These are phyloP conservation scores for Metarhizium brunneum DNA, from an alignment of 2,329 filamentous ascomycete genomes.

Conservation along the genomic window DNA sequence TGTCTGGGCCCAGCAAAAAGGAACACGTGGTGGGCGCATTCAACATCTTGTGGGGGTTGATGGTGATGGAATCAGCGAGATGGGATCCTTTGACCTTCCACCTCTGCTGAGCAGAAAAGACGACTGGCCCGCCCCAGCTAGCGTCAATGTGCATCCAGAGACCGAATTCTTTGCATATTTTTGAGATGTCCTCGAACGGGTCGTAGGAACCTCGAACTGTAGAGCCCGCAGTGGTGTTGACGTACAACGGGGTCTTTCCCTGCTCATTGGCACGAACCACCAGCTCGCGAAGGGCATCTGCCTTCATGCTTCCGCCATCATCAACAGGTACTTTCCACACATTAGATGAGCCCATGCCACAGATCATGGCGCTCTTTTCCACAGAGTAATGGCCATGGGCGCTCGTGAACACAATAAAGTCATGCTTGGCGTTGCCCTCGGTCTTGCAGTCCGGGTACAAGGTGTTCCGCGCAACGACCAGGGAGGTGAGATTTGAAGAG, in stretches of 20 bases:
- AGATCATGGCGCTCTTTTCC: slow-evolving; percentile 88
- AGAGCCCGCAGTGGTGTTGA: slow-evolving; percentile 91
- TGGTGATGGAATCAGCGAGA: slow-evolving; percentile 70
- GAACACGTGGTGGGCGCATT: slow-evolving; percentile 84
- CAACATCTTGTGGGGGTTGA: slow-evolving; percentile 98
- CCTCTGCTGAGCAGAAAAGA: slow-evolving; percentile 60
- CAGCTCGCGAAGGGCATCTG: slow-evolving; percentile 52
- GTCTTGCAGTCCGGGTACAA: slow-evolving; percentile 72
- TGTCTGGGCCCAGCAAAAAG: slow-evolving; percentile 72
- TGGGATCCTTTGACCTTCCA: slow-evolving; percentile 60
- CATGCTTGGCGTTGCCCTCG: slow-evolving; percentile 53
- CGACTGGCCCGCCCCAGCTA: slow-evolving; percentile 78
- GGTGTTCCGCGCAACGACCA: slow-evolving; percentile 80
- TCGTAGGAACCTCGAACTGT: slow-evolving; percentile 89
- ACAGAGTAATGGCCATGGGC: slow-evolving; percentile 89
- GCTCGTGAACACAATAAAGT: slow-evolving; percentile 80
- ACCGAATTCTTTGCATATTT: slow-evolving; percentile 59
- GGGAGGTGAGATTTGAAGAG: slow-evolving; percentile 74
- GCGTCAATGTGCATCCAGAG: slow-evolving; percentile 93
- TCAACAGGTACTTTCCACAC: slow-evolving; percentile 73
- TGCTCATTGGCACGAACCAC: slow-evolving; percentile 52
- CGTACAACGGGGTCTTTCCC: slow-evolving; percentile 80
- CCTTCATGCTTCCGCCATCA: slow-evolving; percentile 59
- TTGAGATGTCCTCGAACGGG: slow-evolving; percentile 60
- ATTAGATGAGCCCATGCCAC: slow-evolving; percentile 67